Percentiles rank a stretch among this genome's conserved stretches.
phyloP scores from a whole-genome alignment of 371 early-diverging fungal species.

The Dinochytrium kinnereticum region DNA sequence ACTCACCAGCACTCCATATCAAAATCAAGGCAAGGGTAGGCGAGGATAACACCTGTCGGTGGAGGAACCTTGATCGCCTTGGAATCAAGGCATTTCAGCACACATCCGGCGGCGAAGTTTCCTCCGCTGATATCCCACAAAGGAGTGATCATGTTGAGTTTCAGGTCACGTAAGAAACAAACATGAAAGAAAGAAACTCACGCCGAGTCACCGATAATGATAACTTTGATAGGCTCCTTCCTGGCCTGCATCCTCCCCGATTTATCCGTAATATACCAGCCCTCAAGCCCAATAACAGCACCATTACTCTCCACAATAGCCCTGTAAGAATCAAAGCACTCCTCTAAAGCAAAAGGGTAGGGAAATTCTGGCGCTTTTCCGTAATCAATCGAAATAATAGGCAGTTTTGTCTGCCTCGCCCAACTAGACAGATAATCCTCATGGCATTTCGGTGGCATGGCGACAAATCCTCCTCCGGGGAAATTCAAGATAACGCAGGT shows the following conservation, averaged over 20 bases:
- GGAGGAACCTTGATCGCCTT: slow-evolving; percentile 51
- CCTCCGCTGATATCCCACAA: no score
- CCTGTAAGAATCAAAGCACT: slow-evolving; percentile 90
- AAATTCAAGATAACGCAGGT: slow-evolving; percentile 71
- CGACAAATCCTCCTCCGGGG: slow-evolving; percentile 89
- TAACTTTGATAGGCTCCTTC: slow-evolving; percentile 61
- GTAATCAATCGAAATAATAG: slow-evolving; percentile 85
- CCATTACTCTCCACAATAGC: slow-evolving; percentile 53
- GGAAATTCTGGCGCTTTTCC: slow-evolving; percentile 95
- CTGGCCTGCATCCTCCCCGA: slow-evolving; percentile 13
- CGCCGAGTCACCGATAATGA: slow-evolving; percentile 94
- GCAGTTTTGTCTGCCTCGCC: slow-evolving; percentile 48
- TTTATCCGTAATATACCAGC: slow-evolving; percentile 57
- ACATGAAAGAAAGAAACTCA: slow-evolving; percentile 54
- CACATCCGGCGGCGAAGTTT: slow-evolving; percentile 72
- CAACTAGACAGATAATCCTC: slow-evolving; percentile 53
- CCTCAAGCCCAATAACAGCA: slow-evolving; percentile 53
- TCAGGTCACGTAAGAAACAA: background rate
- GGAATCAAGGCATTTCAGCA: slow-evolving; percentile 69
- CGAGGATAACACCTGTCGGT: slow-evolving; percentile 79
- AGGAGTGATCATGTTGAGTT: no score
- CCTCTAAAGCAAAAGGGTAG: slow-evolving; percentile 90
- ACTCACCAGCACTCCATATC: slow-evolving; percentile 83
- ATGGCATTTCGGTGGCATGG: slow-evolving; percentile 55
- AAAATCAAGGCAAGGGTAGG: slow-evolving; percentile 89